Conservation (phyloP, 805 yeast species). For the Yarrowia sp. region DNA sequence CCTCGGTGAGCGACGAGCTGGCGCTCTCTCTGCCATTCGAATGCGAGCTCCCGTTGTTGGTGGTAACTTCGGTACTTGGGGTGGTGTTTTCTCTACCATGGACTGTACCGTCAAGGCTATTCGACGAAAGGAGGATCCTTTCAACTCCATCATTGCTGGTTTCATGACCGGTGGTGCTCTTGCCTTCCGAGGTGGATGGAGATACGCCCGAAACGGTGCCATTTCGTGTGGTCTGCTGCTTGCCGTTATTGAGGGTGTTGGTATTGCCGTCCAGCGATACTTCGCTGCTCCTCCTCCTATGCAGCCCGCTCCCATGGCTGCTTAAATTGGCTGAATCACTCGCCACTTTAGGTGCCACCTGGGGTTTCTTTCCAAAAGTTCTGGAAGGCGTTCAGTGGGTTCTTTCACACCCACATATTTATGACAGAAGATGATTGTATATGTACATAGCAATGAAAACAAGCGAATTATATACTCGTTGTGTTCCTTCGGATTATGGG, state of each 20-base stretch:
- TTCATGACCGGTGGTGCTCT: constrained; percentile 97
- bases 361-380: neutral
- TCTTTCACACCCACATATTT: constrained; percentile 33
- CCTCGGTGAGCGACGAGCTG: constrained; percentile 87
- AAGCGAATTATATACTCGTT: constrained; percentile 10
- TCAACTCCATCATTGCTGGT: constrained; percentile 98
- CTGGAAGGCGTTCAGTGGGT: constrained; percentile 21
- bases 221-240: constrained; percentile 96
- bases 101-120: constrained; percentile 96
- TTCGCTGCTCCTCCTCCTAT: constrained; percentile 60
- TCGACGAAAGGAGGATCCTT: constrained; percentile 97
- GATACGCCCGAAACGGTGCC: constrained; percentile 94
- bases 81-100: constrained; percentile 94
- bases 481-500: neutral
- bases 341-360: neutral
- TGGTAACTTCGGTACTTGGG: constrained; percentile 99
- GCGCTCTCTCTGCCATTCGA: constrained; percentile 87
- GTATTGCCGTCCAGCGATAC: constrained; percentile 91
- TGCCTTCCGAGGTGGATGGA: constrained; percentile 99
- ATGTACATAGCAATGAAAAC: constrained; percentile 34
- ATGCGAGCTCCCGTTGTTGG: constrained; percentile 98
- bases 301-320: constrained; percentile 42
- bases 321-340: constrained; percentile 40
- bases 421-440: constrained; percentile 36
- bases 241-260: constrained; percentile 98